Percentiles rank a stretch among this genome's conserved stretches.
Evolutionary conservation across 768 basidiomycete genomes (phyloP).

Genomic region (Vararia minispora): DNA sequence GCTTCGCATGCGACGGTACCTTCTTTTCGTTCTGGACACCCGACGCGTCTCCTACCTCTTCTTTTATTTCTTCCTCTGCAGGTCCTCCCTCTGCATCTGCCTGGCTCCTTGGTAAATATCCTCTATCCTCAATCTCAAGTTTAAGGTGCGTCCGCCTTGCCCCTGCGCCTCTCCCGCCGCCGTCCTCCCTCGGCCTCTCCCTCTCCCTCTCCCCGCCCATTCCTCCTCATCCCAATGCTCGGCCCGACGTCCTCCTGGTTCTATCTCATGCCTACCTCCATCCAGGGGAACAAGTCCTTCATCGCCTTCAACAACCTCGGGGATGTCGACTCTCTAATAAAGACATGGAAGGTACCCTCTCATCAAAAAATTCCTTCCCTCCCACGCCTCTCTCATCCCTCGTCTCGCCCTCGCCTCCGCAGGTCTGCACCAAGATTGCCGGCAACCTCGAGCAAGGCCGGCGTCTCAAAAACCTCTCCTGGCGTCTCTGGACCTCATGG

Average conservation of each 20-base stretch:
- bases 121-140: slow-evolving; percentile 79
- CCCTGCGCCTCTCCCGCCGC: not conserved
- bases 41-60: too few species aligned
- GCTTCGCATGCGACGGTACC: too few species aligned
- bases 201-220: too few species aligned
- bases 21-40: too few species aligned
- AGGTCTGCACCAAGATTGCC: slow-evolving; percentile 84
- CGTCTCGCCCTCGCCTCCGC: slow-evolving; percentile 4
- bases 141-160: slow-evolving; percentile 45
- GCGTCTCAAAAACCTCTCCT: slow-evolving; percentile 80
- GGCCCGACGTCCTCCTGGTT: too few species aligned
- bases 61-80: too few species aligned
- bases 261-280: too few species aligned
- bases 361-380: slow-evolving; percentile 13
- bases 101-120: too few species aligned
- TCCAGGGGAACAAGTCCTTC: slow-evolving; percentile 83
- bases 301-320: slow-evolving; percentile 81
- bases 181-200: too few species aligned
- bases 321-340: slow-evolving; percentile 73
- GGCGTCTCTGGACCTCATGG: slow-evolving; percentile 85
- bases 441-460: slow-evolving; percentile 83
- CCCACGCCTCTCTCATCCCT: slow-evolving; percentile 1
- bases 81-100: too few species aligned
- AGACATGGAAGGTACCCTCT: slow-evolving; percentile 70
- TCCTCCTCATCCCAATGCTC: too few species aligned